Percentiles rank a stretch among this genome's conserved stretches.
phyloP scores from a whole-genome alignment of 164 flowering plant genomes.

The Tetracentron sinense region DNA sequence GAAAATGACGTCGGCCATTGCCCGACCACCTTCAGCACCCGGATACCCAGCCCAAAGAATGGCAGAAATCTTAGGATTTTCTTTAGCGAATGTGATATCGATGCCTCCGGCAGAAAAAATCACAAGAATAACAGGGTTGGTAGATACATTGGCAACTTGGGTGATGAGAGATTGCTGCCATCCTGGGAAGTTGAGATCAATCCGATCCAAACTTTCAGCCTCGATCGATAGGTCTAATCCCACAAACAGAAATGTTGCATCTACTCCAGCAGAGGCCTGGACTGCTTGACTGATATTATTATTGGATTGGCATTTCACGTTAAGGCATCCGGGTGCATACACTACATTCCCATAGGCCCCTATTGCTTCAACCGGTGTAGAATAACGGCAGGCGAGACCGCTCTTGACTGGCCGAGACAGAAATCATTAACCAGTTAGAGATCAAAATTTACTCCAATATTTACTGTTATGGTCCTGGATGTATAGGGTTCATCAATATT shows the following conservation, averaged over 20 bases:
- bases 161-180: constrained; percentile 60
- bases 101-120: constrained; percentile 63
- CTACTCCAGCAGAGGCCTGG: constrained; percentile 47
- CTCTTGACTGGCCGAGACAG: neutral
- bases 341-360: constrained; percentile 42
- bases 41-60: constrained; percentile 84
- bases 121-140: constrained; percentile 57
- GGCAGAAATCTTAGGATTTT: constrained; percentile 54
- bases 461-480: neutral
- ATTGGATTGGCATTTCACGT: constrained; percentile 38
- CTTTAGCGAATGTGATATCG: constrained; percentile 65
- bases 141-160: constrained; percentile 53
- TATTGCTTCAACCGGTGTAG: constrained; percentile 58
- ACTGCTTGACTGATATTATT: constrained; percentile 39
- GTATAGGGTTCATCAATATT: too few species aligned
- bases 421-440: neutral
- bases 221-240: constrained; percentile 69
- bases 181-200: constrained; percentile 58
- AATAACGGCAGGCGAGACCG: constrained; percentile 57
- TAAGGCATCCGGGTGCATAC: constrained; percentile 47
- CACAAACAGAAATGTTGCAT: constrained; percentile 61
- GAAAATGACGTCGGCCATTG: constrained; percentile 60
- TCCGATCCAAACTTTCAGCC: constrained; percentile 50
- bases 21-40: constrained; percentile 75
- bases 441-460: constrained; percentile 5